Evolutionary conservation across 2,329 filamentous ascomycete species (phyloP).

Genomic region (Venturia nashicola): DNA sequence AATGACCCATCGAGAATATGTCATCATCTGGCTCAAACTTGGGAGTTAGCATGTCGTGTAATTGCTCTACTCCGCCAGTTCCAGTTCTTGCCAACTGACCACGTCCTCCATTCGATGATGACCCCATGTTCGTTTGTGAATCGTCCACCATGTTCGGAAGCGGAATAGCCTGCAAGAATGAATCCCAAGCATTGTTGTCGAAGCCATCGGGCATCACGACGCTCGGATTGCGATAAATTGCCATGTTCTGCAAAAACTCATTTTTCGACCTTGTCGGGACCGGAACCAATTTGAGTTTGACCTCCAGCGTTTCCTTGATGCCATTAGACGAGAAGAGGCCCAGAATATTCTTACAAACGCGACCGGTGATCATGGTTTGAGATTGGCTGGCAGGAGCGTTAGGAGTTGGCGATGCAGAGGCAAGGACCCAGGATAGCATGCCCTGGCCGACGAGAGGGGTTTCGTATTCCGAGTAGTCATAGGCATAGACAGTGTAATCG

Average conservation of each 20-base stretch:
- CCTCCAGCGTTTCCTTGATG: slow-evolving; percentile 78
- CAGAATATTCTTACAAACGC: slow-evolving; percentile 75
- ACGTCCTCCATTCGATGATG: slow-evolving; percentile 6
- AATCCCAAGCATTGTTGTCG: slow-evolving; percentile 67
- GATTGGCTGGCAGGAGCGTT: slow-evolving; percentile 46
- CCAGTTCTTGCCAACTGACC: slow-evolving; percentile 8
- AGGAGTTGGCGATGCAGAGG: slow-evolving; percentile 43
- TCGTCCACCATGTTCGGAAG: not conserved
- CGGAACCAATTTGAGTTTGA: slow-evolving; percentile 75
- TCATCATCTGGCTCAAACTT: slow-evolving; percentile 11
- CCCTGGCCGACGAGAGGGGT: slow-evolving; percentile 90
- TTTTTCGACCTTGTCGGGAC: slow-evolving; percentile 53
- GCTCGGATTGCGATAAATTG: slow-evolving; percentile 46
- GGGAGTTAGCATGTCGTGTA: slow-evolving; percentile 15
- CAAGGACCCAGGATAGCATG: slow-evolving; percentile 76
- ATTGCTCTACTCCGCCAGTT: slow-evolving; percentile 15
- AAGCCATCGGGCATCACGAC: slow-evolving; percentile 45
- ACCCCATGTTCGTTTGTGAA: not conserved
- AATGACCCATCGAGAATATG: slow-evolving; percentile 15
- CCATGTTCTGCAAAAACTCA: slow-evolving; percentile 49
- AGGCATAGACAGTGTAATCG: slow-evolving; percentile 95
- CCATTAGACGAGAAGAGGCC: slow-evolving; percentile 62
- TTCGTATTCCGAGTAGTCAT: slow-evolving; percentile 92
- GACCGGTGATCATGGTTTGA: slow-evolving; percentile 70
- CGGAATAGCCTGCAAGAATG: slow-evolving; percentile 46